Percentiles rank a stretch among this genome's conserved stretches.
These are phyloP conservation scores for Ceratocystis ficicola DNA, from an alignment of 2,329 filamentous ascomycete genomes.

Conservation along the genomic window DNA sequence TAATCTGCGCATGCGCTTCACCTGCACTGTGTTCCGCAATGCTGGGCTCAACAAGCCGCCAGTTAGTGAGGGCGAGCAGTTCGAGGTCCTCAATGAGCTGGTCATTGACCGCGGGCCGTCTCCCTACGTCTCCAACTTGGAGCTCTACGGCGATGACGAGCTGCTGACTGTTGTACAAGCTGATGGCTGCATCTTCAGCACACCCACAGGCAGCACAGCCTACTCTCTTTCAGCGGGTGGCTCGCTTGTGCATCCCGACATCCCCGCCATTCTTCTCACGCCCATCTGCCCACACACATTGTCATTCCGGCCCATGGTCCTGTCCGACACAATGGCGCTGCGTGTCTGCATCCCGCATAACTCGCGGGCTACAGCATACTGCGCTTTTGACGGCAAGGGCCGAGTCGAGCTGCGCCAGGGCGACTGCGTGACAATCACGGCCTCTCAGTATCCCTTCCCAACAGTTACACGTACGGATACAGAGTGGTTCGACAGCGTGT, in stretches of 20 bases:
- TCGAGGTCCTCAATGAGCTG: conserved; percentile 95
- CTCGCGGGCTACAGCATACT: conserved; percentile 87
- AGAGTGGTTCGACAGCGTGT: conserved; percentile 96
- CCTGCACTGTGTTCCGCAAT: conserved; percentile 85
- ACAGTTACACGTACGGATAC: conserved; percentile 81
- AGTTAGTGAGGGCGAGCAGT: conserved; percentile 79
- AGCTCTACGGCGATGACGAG: conserved; percentile 90
- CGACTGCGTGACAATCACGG: conserved; percentile 91
- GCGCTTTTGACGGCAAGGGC: conserved; percentile 93
- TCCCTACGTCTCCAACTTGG: conserved; percentile 91
- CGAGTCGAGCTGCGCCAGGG: conserved; percentile 85
- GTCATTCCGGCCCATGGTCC: conserved; percentile 93
- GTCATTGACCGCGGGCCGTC: conserved; percentile 96
- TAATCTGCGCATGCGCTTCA: conserved; percentile 96
- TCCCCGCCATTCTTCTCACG: conserved; percentile 89
- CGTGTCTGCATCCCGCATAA: conserved; percentile 74
- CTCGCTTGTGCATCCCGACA: conserved; percentile 89
- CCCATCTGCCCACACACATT: conserved; percentile 96
- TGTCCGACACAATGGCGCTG: conserved; percentile 86
- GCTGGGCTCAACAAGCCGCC: conserved; percentile 40
- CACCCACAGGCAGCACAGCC: conserved; percentile 85
- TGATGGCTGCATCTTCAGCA: conserved; percentile 95
- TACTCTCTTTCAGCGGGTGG: conserved; percentile 94
- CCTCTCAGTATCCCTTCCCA: conserved; percentile 92
- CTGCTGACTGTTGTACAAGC: conserved; percentile 91